A percentile compares a stretch with the other conserved stretches of the same genome.
Evolutionary conservation across 306 rosid genomes (phyloP).

Genomic region (Vicia sativa): DNA sequence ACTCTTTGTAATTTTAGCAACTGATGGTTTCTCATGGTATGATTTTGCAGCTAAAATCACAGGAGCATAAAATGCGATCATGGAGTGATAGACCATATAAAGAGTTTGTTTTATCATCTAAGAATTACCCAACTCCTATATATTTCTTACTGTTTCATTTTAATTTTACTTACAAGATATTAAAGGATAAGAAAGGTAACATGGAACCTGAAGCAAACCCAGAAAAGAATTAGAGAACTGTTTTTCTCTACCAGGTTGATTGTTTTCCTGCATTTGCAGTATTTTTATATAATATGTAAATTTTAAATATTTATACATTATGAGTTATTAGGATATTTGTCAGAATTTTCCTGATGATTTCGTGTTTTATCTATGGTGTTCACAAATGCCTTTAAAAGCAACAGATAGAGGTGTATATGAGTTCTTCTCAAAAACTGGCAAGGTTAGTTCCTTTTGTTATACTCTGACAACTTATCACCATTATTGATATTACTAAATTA

Average conservation of each 20-base stretch:
- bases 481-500: constrained; percentile 17
- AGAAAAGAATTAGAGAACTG: constrained; percentile 98
- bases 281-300: neutral
- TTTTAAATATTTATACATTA: neutral
- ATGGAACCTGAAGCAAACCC: constrained; percentile 98
- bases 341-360: constrained; percentile 33
- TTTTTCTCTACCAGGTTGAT: constrained; percentile 95
- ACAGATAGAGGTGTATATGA: constrained; percentile 89
- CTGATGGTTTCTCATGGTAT: too few relatives aligned
- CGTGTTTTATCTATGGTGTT: constrained; percentile 36
- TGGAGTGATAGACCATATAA: too few relatives aligned
- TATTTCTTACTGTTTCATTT: constrained; percentile 1
- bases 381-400: constrained; percentile 97
- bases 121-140: too few relatives aligned
- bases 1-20: too few relatives aligned
- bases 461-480: neutral
- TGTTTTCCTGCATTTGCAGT: neutral
- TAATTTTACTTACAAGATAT: constrained; percentile 62
- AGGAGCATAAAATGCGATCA: too few relatives aligned
- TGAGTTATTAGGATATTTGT: constrained; percentile 13
- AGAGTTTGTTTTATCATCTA: too few relatives aligned
- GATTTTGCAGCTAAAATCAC: too few relatives aligned
- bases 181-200: constrained; percentile 81
- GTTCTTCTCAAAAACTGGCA: constrained; percentile 94
- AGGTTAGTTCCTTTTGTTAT: constrained; percentile 58